Evolutionary conservation across 169 alveolate species (phyloP).

Genomic region (Amoebophrya sp.): DNA sequence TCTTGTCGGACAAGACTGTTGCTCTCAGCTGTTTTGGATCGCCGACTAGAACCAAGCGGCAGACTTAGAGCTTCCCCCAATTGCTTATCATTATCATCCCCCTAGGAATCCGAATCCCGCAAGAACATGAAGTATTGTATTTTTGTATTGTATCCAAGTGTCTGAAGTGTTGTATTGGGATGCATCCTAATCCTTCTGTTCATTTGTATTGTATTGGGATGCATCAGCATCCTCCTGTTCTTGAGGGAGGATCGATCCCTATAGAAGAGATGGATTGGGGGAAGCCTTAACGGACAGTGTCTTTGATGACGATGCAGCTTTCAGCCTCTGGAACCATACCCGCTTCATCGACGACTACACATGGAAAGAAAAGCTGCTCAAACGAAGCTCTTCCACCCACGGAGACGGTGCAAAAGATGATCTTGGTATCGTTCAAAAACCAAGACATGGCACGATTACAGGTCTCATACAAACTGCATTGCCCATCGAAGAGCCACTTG

Average conservation of each 20-base stretch:
- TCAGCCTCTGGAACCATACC: constrained; percentile 15
- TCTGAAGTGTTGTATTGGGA: too few species aligned
- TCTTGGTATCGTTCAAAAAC: background rate
- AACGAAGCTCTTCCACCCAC: background rate
- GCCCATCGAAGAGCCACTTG: background rate
- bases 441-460: background rate
- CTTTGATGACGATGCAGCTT: background rate
- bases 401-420: background rate
- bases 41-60: background rate
- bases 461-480: background rate
- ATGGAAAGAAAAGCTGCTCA: background rate
- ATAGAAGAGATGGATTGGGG: too few species aligned
- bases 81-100: too few species aligned
- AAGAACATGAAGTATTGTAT: too few species aligned
- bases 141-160: too few species aligned
- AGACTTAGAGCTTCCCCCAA: too few species aligned
- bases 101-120: too few species aligned
- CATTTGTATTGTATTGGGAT: too few species aligned
- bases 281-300: background rate
- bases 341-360: background rate
- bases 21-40: background rate
- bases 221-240: too few species aligned
- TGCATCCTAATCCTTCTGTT: too few species aligned
- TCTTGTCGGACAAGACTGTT: background rate
- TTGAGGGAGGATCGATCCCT: too few species aligned